These are phyloP conservation scores for Murraya paniculata DNA, from an alignment of 345 rosid species.

Conservation along the genomic window DNA sequence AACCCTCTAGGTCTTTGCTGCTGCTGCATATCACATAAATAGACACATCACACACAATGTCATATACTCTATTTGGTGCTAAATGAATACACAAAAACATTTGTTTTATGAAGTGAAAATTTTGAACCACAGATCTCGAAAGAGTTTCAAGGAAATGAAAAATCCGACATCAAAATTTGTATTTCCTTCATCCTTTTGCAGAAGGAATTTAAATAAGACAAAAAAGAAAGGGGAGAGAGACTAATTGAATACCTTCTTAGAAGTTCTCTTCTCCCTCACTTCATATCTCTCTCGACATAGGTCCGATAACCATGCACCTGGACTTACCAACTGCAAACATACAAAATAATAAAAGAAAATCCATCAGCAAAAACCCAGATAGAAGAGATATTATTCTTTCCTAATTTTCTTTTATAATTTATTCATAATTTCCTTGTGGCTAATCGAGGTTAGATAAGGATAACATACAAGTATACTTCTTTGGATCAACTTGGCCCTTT, in stretches of 20 bases:
- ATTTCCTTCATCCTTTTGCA: background rate
- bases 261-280: slow-evolving; percentile 89
- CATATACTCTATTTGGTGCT: background rate
- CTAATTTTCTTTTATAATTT: background rate
- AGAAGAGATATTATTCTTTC: background rate
- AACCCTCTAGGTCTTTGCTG: slow-evolving; percentile 61
- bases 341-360: slow-evolving; percentile 1
- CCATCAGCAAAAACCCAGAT: background rate
- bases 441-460: background rate
- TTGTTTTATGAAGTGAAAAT: background rate
- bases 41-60: background rate
- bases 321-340: slow-evolving; percentile 69
- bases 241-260: slow-evolving; percentile 63
- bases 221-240: background rate
- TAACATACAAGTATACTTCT: slow-evolving; percentile 68
- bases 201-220: background rate
- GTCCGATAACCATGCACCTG: slow-evolving; percentile 90
- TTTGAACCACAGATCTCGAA: background rate
- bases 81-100: background rate
- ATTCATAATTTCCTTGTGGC: background rate
- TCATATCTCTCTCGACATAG: slow-evolving; percentile 81
- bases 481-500: slow-evolving; percentile 84
- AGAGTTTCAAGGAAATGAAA: background rate
- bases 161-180: background rate
- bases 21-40: slow-evolving; percentile 2